A percentile compares a stretch with the other conserved stretches of the same genome.
phyloP scores from a whole-genome alignment of 805 yeast genomes.

The Jamesozyma gamospora region DNA sequence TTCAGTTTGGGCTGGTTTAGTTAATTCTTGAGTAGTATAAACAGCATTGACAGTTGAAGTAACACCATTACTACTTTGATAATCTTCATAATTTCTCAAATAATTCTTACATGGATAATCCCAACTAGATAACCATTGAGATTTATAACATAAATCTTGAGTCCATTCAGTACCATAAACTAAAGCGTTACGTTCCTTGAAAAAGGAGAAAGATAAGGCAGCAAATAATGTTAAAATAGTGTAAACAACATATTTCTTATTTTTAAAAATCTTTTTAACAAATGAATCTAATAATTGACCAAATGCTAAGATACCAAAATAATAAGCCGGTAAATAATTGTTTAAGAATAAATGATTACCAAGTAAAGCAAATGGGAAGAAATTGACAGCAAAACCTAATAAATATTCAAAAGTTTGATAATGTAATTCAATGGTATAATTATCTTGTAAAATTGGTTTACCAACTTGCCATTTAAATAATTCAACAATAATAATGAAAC shows the following conservation, averaged over 20 bases:
- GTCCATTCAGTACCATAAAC: constrained; percentile 80
- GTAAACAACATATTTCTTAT: constrained; percentile 36
- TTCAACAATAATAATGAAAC: constrained; percentile 34
- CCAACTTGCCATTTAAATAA: constrained; percentile 59
- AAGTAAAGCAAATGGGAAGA: constrained; percentile 71
- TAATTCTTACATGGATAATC: constrained; percentile 78
- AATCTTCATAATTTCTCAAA: constrained; percentile 4
- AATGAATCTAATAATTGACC: constrained; percentile 54
- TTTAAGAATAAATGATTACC: constrained; percentile 85
- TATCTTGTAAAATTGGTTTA: constrained; percentile 37
- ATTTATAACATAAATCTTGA: constrained; percentile 46
- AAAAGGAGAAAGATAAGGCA: constrained; percentile 44
- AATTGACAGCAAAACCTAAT: constrained; percentile 67
- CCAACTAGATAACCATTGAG: constrained; percentile 61
- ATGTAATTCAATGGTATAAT: constrained; percentile 53
- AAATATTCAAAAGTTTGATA: constrained; percentile 50
- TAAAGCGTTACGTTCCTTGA: constrained; percentile 55
- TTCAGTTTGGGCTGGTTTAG: not conserved
- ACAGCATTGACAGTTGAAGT: not conserved
- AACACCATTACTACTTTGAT: not conserved
- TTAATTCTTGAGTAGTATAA: not conserved
- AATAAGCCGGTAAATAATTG: constrained; percentile 86
- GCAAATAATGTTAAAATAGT: constrained; percentile 40
- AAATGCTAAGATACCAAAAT: constrained; percentile 71
- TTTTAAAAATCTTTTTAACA: constrained; percentile 33